Conservation (phyloP, 176 grass and related monocot species). For the Thalia dealbata region DNA sequence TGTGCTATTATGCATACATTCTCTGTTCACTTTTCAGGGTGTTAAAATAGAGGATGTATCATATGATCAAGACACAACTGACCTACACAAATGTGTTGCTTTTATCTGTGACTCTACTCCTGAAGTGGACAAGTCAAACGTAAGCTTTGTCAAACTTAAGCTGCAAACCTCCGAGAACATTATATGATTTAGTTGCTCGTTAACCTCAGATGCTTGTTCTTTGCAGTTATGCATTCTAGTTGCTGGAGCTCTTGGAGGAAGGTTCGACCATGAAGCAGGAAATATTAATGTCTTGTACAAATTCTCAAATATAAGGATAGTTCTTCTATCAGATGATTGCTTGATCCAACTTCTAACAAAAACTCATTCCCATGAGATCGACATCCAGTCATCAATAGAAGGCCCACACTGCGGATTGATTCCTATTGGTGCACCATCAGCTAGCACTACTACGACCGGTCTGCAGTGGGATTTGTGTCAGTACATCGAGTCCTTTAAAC, state of each 20-base stretch:
- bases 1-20: neutral
- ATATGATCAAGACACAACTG: slow-evolving; percentile 91
- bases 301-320: slow-evolving; percentile 46
- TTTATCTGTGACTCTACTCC: slow-evolving; percentile 35
- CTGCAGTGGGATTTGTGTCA: slow-evolving; percentile 84
- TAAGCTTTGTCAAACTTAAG: slow-evolving; percentile 4
- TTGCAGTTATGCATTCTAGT: slow-evolving; percentile 77
- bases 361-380: slow-evolving; percentile 54
- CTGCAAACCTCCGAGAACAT: neutral
- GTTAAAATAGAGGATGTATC: slow-evolving; percentile 74
- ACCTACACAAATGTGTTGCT: slow-evolving; percentile 77
- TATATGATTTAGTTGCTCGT: neutral
- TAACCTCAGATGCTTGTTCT: neutral
- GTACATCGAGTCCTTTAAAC: slow-evolving; percentile 1
- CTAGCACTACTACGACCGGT: slow-evolving; percentile 54
- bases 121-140: slow-evolving; percentile 46
- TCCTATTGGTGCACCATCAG: slow-evolving; percentile 51
- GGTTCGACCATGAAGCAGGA: slow-evolving; percentile 90
- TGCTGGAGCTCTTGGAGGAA: slow-evolving; percentile 72
- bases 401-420: slow-evolving; percentile 85
- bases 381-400: slow-evolving; percentile 33
- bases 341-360: slow-evolving; percentile 70
- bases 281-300: slow-evolving; percentile 79
- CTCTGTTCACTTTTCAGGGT: slow-evolving; percentile 32
- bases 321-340: slow-evolving; percentile 75